phyloP scores from a whole-genome alignment of 495 filamentous ascomycete species.

The Penicillium arizonense region DNA sequence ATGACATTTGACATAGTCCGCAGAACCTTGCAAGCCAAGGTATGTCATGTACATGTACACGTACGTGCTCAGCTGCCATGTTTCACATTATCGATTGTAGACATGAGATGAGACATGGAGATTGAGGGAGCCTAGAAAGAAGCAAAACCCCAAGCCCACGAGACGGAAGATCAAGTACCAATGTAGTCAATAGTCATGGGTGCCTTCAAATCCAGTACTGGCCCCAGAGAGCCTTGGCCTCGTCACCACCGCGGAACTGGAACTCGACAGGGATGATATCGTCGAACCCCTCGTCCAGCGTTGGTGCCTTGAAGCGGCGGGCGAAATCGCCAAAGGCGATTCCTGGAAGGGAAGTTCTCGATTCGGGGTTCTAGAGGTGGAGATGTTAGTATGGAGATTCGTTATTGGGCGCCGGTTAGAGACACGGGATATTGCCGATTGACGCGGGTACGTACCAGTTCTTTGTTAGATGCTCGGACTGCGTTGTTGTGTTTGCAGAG shows the following conservation, averaged over 20 bases:
- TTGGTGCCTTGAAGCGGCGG: slow-evolving; percentile 68
- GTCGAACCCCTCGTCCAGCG: slow-evolving; percentile 76
- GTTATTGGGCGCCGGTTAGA: too few species aligned
- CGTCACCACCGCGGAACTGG: slow-evolving; percentile 57
- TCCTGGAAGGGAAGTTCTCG: slow-evolving; percentile 67
- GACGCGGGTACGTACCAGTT: slow-evolving; percentile 23
- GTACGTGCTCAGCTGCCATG: too few species aligned
- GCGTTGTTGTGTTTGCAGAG: slow-evolving; percentile 89
- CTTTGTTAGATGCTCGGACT: slow-evolving; percentile 69
- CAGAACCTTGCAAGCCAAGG: too few species aligned
- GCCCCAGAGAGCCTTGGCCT: slow-evolving; percentile 59
- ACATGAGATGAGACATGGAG: too few species aligned
- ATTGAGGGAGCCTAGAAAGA: background rate
- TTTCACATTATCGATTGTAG: too few species aligned
- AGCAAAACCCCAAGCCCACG: background rate
- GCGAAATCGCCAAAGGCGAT: slow-evolving; percentile 76
- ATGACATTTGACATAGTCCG: too few species aligned
- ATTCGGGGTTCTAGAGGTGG: slow-evolving; percentile 74
- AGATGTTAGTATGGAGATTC: slow-evolving; percentile 1
- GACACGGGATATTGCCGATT: background rate
- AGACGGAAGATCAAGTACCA: background rate
- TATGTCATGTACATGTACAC: too few species aligned
- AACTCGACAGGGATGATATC: slow-evolving; percentile 74
- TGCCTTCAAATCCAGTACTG: slow-evolving; percentile 64
- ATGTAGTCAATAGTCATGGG: background rate